phyloP scores from a whole-genome alignment of 1,139 yeast genomes.

The Hemisphaericaspora xylofermentans region DNA sequence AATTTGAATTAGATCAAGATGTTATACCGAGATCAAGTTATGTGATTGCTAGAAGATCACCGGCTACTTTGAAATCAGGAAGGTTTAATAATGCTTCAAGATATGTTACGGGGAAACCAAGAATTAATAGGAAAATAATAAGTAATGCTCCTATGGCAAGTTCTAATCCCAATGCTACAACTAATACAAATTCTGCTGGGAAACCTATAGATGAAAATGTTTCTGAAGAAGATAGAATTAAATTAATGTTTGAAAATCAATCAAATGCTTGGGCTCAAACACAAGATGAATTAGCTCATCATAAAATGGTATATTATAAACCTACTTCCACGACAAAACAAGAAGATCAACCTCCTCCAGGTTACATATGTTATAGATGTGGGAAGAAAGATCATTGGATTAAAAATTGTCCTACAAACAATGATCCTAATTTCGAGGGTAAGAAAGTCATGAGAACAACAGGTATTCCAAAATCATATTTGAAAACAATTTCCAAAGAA shows the following conservation, averaged over 20 bases:
- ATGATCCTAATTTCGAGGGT: conserved; percentile 92
- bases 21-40: conserved; percentile 87
- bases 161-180: conserved; percentile 13
- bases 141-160: conserved; percentile 21
- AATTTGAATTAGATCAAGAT: conserved; percentile 85
- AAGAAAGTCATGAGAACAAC: conserved; percentile 88
- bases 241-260: conserved; percentile 89
- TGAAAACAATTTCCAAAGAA: conserved; percentile 66
- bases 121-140: conserved; percentile 44
- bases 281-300: conserved; percentile 84
- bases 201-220: conserved; percentile 37
- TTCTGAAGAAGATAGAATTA: conserved; percentile 85
- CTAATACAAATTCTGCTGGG: conserved; percentile 5
- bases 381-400: conserved; percentile 98
- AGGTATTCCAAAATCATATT: conserved; percentile 93
- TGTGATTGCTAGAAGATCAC: conserved; percentile 78
- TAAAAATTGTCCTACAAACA: conserved; percentile 90
- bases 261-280: conserved; percentile 93
- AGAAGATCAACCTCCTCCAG: conserved; percentile 89
- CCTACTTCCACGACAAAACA: conserved; percentile 37
- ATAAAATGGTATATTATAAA: conserved; percentile 60
- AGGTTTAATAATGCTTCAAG: conserved; percentile 68
- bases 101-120: conserved; percentile 84
- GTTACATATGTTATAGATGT: conserved; percentile 93
- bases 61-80: conserved; percentile 58